Evolutionary conservation across 1,139 yeast genomes (phyloP).

Genomic region (Cylindricascospora bacillispora): DNA sequence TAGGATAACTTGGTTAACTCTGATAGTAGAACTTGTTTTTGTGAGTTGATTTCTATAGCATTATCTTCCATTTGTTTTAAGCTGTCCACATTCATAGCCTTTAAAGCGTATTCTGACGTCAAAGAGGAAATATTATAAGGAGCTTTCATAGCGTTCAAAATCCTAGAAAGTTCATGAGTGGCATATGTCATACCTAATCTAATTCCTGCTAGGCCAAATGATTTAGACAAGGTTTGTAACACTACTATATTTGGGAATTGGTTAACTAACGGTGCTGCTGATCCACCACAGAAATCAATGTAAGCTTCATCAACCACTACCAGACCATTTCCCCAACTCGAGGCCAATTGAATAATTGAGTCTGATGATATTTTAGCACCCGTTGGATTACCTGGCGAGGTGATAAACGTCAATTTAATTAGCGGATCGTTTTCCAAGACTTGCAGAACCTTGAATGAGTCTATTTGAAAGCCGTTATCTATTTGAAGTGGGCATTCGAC

Average conservation of each 20-base stretch:
- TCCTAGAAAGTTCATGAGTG: conserved; percentile 42
- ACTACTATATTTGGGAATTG: conserved; percentile 76
- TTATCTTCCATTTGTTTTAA: conserved; percentile 44
- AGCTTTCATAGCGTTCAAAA: conserved; percentile 82
- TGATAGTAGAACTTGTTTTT: conserved; percentile 42
- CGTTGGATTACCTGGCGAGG: conserved; percentile 99
- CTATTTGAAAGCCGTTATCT: conserved; percentile 52
- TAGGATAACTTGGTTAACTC: conserved; percentile 43
- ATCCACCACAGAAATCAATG: conserved; percentile 73
- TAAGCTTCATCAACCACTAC: conserved; percentile 92
- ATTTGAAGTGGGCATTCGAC: conserved; percentile 50
- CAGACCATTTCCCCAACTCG: conserved; percentile 55
- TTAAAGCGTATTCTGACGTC: conserved; percentile 61
- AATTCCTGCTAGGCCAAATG: conserved; percentile 93
- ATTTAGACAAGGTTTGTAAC: conserved; percentile 82
- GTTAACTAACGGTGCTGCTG: conserved; percentile 71
- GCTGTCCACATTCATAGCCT: conserved; percentile 55
- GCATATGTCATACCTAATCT: conserved; percentile 75
- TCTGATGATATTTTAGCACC: conserved; percentile 46
- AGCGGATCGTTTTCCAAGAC: conserved; percentile 41
- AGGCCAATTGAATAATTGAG: conserved; percentile 39
- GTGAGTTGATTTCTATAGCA: conserved; percentile 38
- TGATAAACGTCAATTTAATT: conserved; percentile 66
- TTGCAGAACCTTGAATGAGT: conserved; percentile 42
- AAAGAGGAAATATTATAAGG: conserved; percentile 87